Percentiles rank a stretch among this genome's conserved stretches.
Conservation (phyloP, 2,329 filamentous ascomycete genomes). For the Penicillium sp. region DNA sequence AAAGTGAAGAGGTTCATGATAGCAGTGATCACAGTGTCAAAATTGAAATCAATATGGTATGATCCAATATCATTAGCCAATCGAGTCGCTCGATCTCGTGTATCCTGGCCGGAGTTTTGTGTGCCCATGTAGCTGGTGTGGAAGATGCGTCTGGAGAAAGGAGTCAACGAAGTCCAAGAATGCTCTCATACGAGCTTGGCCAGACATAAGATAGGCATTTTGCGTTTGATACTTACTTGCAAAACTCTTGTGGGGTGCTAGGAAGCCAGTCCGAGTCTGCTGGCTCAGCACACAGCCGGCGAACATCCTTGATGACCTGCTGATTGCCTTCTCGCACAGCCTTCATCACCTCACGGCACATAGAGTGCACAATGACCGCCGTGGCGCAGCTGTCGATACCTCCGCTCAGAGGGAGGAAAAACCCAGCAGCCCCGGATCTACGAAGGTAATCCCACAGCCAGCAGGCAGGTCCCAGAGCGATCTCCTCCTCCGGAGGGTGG, state of each 20-base stretch:
- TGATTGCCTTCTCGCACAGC: constrained; percentile 36
- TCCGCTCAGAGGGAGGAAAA: constrained; percentile 40
- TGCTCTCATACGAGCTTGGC: background rate
- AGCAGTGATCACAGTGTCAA: constrained; percentile 63
- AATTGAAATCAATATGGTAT: constrained; percentile 70
- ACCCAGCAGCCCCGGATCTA: constrained; percentile 37
- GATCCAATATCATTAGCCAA: constrained; percentile 61
- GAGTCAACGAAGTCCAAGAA: background rate
- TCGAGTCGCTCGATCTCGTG: constrained; percentile 61
- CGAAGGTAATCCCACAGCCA: constrained; percentile 56
- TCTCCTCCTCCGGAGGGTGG: constrained; percentile 63
- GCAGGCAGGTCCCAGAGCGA: constrained; percentile 60
- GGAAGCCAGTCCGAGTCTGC: constrained; percentile 50
- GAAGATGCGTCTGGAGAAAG: constrained; percentile 45
- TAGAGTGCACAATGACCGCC: constrained; percentile 40
- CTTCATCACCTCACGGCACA: constrained; percentile 39
- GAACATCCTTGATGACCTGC: constrained; percentile 54
- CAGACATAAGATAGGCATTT: background rate
- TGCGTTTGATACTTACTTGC: constrained; percentile 30
- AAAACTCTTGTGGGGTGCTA: constrained; percentile 58
- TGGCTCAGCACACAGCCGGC: constrained; percentile 51
- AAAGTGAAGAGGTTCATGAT: constrained; percentile 57
- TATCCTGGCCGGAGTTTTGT: constrained; percentile 62
- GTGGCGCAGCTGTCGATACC: constrained; percentile 43
- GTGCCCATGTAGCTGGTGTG: constrained; percentile 70